Conservation (phyloP, 257 asterid genomes). For the Pogostemon cablin region DNA sequence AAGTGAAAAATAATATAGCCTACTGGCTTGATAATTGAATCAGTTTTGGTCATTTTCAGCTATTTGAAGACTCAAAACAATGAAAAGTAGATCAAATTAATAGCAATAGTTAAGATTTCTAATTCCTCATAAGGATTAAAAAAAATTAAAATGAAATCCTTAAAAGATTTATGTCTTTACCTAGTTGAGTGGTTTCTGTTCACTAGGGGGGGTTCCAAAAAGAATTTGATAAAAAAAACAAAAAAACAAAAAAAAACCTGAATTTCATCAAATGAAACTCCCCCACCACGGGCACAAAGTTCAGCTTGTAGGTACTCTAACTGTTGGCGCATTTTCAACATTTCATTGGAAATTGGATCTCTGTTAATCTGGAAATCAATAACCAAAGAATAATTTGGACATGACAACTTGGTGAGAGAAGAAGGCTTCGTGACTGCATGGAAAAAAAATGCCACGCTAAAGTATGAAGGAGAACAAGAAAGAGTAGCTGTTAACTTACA, state of each 20-base stretch:
- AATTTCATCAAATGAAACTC: slow-evolving; percentile 81
- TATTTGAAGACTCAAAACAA: not conserved
- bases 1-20: not conserved
- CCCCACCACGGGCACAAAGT: slow-evolving; percentile 89
- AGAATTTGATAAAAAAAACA: too few relatives aligned
- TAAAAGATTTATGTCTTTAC: too few relatives aligned
- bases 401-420: slow-evolving; percentile 23
- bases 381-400: slow-evolving; percentile 27
- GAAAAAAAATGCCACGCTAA: slow-evolving; percentile 17
- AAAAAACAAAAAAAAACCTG: slow-evolving; percentile 45
- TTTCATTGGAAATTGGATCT: slow-evolving; percentile 87
- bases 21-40: slow-evolving; percentile 12
- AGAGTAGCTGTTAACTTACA: slow-evolving; percentile 52
- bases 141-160: not conserved
- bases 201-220: not conserved
- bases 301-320: slow-evolving; percentile 90
- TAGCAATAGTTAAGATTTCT: not conserved
- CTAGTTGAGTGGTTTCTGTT: not conserved
- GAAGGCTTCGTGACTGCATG: not conserved
- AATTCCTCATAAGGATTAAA: not conserved
- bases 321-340: slow-evolving; percentile 95
- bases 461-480: slow-evolving; percentile 1
- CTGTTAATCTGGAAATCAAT: slow-evolving; percentile 67
- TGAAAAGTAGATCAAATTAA: slow-evolving; percentile 8
- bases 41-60: not conserved